Base-by-base conservation (phyloP, 805 yeast species). In the Wickerhamiella siamensis region DNA sequence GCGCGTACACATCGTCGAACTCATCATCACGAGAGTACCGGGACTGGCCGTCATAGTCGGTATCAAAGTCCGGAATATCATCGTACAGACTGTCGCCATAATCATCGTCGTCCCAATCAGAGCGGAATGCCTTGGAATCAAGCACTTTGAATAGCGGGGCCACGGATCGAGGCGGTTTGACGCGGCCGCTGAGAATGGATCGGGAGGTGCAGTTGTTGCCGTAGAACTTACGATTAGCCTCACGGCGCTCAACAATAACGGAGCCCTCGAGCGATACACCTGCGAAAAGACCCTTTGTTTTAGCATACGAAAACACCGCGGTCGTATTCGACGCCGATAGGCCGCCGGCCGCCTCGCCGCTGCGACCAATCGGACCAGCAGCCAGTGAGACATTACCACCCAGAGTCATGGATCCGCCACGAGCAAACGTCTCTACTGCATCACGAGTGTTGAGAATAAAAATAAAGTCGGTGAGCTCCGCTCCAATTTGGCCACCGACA, bases 211-310 rank as follows among this genome's bases (percentile, higher is more conserved):
- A 81, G 50, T 72, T 75, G 51, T 70, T 71, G 31, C 98, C 97
- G 58, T 88, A 88, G 57, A 88, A 88, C 63, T 88, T 88, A 56
- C 95, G 71, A 62, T 88, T 88, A 21, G 97, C 95, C 54, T 91
- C 97, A 63, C 97, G 75, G 66, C 98, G 80, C 63, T 91, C 98
- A n/a, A 91, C 70, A 44, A 91, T 75, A 14, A 88, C 94, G 1
- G 96, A 86, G 24, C 98, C 98, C 64, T 88, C 98, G 40, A 88
- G 71, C 1, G 97, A 88, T 16, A 88, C 93, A 56, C 98, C 98
- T 0, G 98, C 98, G 64, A 83, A 88, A 39, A 91, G 70, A 48
- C 98, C 98, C 61, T 91, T 88, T 3, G 95, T 86, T 62, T 91
- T 88, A 10, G 96, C 83, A 63, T 91, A 88, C 1, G 96, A 67